Evolutionary conservation across 2,329 filamentous ascomycete species (phyloP).

Genomic region (Diaporthe sp.): DNA sequence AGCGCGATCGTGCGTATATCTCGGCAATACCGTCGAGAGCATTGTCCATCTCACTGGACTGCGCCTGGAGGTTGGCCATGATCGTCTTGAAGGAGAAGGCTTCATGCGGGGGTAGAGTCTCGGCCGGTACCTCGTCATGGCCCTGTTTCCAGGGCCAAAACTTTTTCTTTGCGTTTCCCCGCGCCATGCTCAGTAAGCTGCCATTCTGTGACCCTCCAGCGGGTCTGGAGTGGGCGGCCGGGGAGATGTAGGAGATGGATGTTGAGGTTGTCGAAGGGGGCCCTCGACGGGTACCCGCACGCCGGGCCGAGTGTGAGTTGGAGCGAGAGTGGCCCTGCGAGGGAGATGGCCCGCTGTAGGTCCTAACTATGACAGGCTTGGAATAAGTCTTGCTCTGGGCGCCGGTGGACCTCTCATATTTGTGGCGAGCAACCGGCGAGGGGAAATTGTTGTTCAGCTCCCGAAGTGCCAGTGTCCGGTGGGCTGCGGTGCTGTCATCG

Average conservation of each 20-base stretch:
- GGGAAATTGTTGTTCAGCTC: conserved; percentile 69
- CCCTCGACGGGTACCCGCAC: conserved; percentile 44
- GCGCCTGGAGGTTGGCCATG: conserved; percentile 61
- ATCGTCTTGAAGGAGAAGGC: conserved; percentile 75
- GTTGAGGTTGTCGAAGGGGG: conserved; percentile 42
- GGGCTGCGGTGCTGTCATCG: conserved; percentile 64
- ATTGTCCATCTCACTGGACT: conserved; percentile 57
- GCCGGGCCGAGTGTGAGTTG: conserved; percentile 40
- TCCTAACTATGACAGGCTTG: conserved; percentile 73
- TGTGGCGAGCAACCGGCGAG: conserved; percentile 57
- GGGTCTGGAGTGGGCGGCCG: conserved; percentile 39
- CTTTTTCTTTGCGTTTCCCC: conserved; percentile 51
- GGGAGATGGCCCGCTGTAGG: conserved; percentile 63
- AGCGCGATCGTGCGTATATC: conserved; percentile 73
- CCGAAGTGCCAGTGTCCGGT: conserved; percentile 69
- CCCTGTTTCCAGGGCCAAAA: conserved; percentile 44
- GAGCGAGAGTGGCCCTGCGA: conserved; percentile 44
- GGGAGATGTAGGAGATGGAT: conserved; percentile 41
- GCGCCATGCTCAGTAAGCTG: conserved; percentile 55
- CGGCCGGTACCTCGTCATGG: conserved; percentile 38
- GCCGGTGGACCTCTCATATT: conserved; percentile 66
- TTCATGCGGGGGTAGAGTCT: conserved; percentile 69
- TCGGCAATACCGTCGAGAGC: conserved; percentile 72
- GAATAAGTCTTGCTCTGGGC: conserved; percentile 69
- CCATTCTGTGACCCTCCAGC: conserved; percentile 49